Conservation (phyloP, 108 stramenopile genomes). For the Skeletonema grethae region DNA sequence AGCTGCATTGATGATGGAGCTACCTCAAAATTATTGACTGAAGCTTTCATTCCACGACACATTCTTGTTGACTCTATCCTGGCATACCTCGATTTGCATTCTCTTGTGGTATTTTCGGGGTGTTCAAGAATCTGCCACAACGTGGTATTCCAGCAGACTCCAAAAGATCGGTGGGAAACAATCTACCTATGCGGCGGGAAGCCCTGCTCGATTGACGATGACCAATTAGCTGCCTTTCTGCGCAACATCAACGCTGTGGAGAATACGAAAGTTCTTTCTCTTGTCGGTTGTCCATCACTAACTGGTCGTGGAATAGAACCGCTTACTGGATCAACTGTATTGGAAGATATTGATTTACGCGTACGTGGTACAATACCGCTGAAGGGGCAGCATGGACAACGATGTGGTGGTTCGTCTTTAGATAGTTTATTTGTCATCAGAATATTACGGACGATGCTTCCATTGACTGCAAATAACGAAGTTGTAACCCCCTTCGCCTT, state of each 20-base stretch:
- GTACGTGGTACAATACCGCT: slow-evolving; percentile 15
- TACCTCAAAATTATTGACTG: not conserved
- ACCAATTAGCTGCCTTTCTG: slow-evolving; percentile 18
- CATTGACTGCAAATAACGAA: not conserved
- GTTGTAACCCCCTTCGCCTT: not conserved
- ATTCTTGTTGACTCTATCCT: slow-evolving; percentile 21
- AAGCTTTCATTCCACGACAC: slow-evolving; percentile 4
- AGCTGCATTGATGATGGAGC: not conserved
- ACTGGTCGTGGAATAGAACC: slow-evolving; percentile 22
- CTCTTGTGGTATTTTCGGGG: slow-evolving; percentile 20
- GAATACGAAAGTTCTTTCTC: slow-evolving; percentile 21
- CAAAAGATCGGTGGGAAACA: slow-evolving; percentile 15
- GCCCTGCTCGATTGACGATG: slow-evolving; percentile 12
- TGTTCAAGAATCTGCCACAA: slow-evolving; percentile 4
- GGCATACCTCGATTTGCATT: slow-evolving; percentile 20
- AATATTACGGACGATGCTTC: slow-evolving; percentile 2
- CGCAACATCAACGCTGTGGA: slow-evolving; percentile 21
- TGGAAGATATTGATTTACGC: slow-evolving; percentile 35
- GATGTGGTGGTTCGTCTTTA: slow-evolving; percentile 2
- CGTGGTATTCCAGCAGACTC: not conserved
- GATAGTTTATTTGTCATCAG: not conserved
- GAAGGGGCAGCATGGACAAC: not conserved
- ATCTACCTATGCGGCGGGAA: not conserved
- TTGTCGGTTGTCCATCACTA: slow-evolving; percentile 18
- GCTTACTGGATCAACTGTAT: slow-evolving; percentile 15